These are phyloP conservation scores for Thraustochytrium striatum DNA, from an alignment of 352 stramenopile species.

Conservation along the genomic window DNA sequence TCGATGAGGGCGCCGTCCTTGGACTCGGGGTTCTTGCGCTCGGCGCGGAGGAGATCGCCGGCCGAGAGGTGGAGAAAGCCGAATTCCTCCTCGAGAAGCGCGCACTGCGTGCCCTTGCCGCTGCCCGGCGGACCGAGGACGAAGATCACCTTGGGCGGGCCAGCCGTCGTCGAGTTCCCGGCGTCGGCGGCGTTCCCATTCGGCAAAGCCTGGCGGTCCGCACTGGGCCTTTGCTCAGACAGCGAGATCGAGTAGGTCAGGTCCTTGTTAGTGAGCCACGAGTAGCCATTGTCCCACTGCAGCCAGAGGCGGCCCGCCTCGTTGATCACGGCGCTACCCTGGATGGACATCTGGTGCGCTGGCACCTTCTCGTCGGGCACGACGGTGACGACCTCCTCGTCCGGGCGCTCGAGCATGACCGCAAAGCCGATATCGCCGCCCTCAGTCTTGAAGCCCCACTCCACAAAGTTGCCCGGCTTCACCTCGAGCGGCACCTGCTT, in stretches of 20 bases:
- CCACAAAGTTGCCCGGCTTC: not conserved
- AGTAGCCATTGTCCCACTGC: slow-evolving; percentile 46
- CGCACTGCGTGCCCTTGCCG: slow-evolving; percentile 53
- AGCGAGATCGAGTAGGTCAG: slow-evolving; percentile 46
- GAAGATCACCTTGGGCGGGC: slow-evolving; percentile 67
- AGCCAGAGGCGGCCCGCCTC: slow-evolving; percentile 27
- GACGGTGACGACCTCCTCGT: slow-evolving; percentile 10
- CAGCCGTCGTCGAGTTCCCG: too few relatives aligned
- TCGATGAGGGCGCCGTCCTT: slow-evolving; percentile 90
- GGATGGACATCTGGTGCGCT: slow-evolving; percentile 19
- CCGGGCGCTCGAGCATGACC: slow-evolving; percentile 39
- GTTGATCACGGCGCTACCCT: not conserved
- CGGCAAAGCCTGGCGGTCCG: not conserved
- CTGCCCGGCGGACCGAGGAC: slow-evolving; percentile 73
- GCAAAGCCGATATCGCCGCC: slow-evolving; percentile 43
- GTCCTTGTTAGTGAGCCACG: slow-evolving; percentile 42
- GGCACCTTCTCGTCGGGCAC: slow-evolving; percentile 19
- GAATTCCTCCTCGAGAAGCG: slow-evolving; percentile 66
- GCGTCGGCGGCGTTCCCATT: not conserved
- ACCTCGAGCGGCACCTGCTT: slow-evolving; percentile 33
- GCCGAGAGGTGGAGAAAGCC: slow-evolving; percentile 77
- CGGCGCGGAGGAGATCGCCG: slow-evolving; percentile 80
- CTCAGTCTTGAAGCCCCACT: slow-evolving; percentile 39
- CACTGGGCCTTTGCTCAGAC: not conserved
- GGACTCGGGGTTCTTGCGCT: slow-evolving; percentile 77